Evolutionary conservation across 1,284 basidiomycete species (phyloP).

Genomic region (Puccinia horiana): DNA sequence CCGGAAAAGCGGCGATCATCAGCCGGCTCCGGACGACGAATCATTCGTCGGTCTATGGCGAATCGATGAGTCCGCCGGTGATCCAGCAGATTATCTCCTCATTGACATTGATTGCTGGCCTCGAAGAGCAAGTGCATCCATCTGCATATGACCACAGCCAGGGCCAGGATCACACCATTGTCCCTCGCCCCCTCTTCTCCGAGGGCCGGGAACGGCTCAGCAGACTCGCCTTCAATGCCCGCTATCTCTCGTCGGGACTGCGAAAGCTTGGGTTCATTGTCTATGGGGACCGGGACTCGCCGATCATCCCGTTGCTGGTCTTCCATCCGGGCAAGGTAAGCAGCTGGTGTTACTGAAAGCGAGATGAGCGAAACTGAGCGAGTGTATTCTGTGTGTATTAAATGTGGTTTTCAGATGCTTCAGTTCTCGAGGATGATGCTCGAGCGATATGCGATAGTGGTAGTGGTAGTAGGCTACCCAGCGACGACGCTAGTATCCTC

Average conservation of each 20-base stretch:
- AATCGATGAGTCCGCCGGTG: constrained; percentile 87
- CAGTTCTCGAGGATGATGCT: background rate
- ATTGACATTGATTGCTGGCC: constrained; percentile 95
- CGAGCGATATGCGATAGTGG: constrained; percentile 53
- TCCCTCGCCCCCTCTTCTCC: constrained; percentile 66
- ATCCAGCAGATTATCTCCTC: constrained; percentile 86
- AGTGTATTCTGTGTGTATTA: too few relatives aligned
- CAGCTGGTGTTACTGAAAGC: background rate
- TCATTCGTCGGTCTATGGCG: constrained; percentile 83
- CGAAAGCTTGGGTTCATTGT: constrained; percentile 95
- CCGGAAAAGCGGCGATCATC: constrained; percentile 77
- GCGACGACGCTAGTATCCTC: constrained; percentile 87
- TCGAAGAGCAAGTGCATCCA: constrained; percentile 48
- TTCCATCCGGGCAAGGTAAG: constrained; percentile 94
- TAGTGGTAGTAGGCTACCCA: constrained; percentile 62
- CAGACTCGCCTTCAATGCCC: constrained; percentile 89
- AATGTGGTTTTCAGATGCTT: background rate
- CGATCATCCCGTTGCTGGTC: constrained; percentile 87
- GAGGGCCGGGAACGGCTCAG: constrained; percentile 81
- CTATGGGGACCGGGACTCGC: constrained; percentile 86
- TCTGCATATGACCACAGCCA: constrained; percentile 3
- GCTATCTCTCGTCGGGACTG: constrained; percentile 84
- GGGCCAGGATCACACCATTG: constrained; percentile 51
- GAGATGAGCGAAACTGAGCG: background rate
- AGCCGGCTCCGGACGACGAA: constrained; percentile 78